Conservation (phyloP, 2,329 filamentous ascomycete genomes). For the Ceratocystis papillata region DNA sequence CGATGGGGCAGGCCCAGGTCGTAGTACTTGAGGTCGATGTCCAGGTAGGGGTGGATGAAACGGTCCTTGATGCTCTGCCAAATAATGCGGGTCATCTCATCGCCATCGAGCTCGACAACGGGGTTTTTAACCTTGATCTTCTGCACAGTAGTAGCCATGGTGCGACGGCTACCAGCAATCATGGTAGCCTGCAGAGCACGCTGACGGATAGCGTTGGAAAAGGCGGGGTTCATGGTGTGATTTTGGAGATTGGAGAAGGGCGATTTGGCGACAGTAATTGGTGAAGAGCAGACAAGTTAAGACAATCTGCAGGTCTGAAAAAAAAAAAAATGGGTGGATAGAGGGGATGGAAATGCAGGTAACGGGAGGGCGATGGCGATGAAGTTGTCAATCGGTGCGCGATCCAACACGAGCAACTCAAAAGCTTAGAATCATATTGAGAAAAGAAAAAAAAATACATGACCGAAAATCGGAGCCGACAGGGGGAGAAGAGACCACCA, state of each 20-base stretch:
- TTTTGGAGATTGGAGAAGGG: constrained; percentile 10
- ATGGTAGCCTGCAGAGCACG: constrained; percentile 24
- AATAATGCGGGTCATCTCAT: constrained; percentile 97
- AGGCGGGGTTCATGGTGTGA: constrained; percentile 20
- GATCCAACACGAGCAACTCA: background rate
- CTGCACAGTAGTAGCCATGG: constrained; percentile 45
- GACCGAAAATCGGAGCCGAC: constrained; percentile 24
- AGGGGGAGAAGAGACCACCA: background rate
- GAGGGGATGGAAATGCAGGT: background rate
- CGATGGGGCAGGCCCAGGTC: constrained; percentile 88
- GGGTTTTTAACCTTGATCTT: constrained; percentile 99
- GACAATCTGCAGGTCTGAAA: constrained; percentile 4
- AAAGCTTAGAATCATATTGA: background rate
- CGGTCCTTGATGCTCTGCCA: constrained; percentile 99
- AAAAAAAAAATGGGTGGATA: background rate
- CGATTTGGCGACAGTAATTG: background rate
- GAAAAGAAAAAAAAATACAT: constrained; percentile 14
- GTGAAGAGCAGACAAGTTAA: background rate
- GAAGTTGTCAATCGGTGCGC: background rate
- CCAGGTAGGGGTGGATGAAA: constrained; percentile 92
- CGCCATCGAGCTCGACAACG: constrained; percentile 91
- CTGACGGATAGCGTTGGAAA: constrained; percentile 24
- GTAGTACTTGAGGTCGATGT: constrained; percentile 98
- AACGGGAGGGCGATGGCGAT: background rate
- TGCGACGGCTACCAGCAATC: constrained; percentile 30